Percentiles rank a stretch among this genome's conserved stretches.
Conservation (phyloP, 495 filamentous ascomycete species). For the Xylaria bambusicola region DNA sequence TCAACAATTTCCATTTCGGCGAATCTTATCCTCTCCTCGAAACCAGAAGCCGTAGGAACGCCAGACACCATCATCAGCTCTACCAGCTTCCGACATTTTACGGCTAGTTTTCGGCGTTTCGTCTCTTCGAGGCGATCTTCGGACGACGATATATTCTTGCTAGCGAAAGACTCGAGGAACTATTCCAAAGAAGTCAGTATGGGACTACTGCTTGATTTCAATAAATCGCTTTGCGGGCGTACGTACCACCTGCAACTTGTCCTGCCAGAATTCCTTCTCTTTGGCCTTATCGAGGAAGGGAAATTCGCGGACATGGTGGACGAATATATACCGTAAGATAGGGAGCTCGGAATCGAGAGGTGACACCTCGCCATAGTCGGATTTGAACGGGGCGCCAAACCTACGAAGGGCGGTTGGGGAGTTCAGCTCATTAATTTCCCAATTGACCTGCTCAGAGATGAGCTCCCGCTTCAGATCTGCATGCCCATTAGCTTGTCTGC, state of each 20-base stretch:
- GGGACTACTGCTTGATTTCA: constrained; percentile 25
- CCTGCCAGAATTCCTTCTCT: constrained; percentile 99
- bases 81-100: constrained; percentile 91
- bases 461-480: constrained; percentile 95
- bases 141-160: constrained; percentile 93
- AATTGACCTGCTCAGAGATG: constrained; percentile 81
- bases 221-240: neutral
- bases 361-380: constrained; percentile 86
- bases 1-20: constrained; percentile 96
- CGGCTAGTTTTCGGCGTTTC: constrained; percentile 86
- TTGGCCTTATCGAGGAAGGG: constrained; percentile 93
- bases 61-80: constrained; percentile 99
- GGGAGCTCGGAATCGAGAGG: constrained; percentile 94
- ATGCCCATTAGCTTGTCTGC: constrained; percentile 30
- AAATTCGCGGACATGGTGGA: constrained; percentile 96
- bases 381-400: constrained; percentile 94
- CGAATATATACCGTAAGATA: constrained; percentile 94
- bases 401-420: constrained; percentile 91
- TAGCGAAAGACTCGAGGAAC: constrained; percentile 98
- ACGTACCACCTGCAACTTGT: constrained; percentile 91
- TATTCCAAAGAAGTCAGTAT: constrained; percentile 35
- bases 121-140: constrained; percentile 96
- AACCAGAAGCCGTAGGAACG: constrained; percentile 91
- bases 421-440: constrained; percentile 87
- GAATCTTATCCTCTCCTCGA: constrained; percentile 94